Base-by-base conservation (phyloP, 352 stramenopile species). In the Plasmopara halstedii region DNA sequence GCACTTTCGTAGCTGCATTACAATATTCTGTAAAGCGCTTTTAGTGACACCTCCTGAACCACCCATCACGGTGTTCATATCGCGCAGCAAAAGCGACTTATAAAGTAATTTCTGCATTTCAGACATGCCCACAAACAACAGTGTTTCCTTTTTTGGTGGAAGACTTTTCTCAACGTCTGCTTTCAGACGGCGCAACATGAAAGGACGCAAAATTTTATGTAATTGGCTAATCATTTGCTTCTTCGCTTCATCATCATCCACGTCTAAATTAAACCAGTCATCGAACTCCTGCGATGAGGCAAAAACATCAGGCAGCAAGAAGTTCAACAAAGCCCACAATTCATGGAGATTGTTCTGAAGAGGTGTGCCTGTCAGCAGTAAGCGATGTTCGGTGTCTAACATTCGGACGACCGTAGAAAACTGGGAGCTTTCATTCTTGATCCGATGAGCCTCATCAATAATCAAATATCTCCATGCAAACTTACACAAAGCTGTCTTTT, bases 111-210 rank as follows among this genome's bases (percentile, higher is more conserved):
- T 98, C 57, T 98, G 95, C 80, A 94, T 94, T 20, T 73, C 57
- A 7, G 83, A 89, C 83, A 94, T 92, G 20, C 83, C 81, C 11
- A 95, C 84, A 53, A 96, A 90, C 23, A 97, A 65, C 52, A 96
- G 74, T 8, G 95, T 98, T 66, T 99, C 96, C 58, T 98, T 95
- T 73, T 99, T 99, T 4, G 93, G 91, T 9, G 94, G 95, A 15
- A 99, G 68, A 50, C 73, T 96, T 58, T 98, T 99, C 56, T 99
- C 97, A 3, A 99, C 97, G 69, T 99, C 95, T 37, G 97, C 96
- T 63, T 99, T 99, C 3, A 99, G 63, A 44, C 97, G 77, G 46
- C 97, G 85, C 33, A 99, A 64, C 71, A 99, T 98, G 68, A 98
- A 99, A 1, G 95, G 95, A 33, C 91, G 73, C 35, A 94, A 56